Evolutionary conservation across 768 basidiomycete genomes (phyloP), one percentile per base, ranked within the genome.

Genomic region (Strobilomyces confusus): DNA sequence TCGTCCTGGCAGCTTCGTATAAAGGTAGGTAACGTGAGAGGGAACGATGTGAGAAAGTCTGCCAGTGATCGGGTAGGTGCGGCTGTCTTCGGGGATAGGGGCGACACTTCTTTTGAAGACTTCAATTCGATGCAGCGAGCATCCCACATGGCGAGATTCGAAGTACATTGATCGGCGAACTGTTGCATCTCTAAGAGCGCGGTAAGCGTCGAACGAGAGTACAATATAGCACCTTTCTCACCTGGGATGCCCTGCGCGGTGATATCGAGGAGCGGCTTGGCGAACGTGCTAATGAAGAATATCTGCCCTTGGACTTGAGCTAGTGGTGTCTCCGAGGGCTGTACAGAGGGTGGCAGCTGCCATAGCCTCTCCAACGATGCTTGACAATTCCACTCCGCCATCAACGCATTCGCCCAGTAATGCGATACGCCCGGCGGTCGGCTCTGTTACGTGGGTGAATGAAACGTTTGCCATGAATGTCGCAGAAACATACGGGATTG

Each of bases 391-490:
- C 97, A 98, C 72, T 99, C 97, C 49, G 85, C 77, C 71, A 87
- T 81, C 36, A 99, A 72, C 2, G 91, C 93, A 14, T 82, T 77
- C 9, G 94, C 93, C 97, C 97, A 99, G 58, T 92, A 85, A 62
- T 89, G 83, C 4, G 92, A 92, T 14, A 97, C 90, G n/a, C 82
- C 75, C 58, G 92, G 89, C 1, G 97, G 95, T 19, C 95, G 93
- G 58, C 87, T 87, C 95, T 98, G 62, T 32, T 41, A 49, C 40
- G 40, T 5, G 5, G 29, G 43, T 59, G 42, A 60, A 48, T 54
- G 26, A 51, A 49, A 45, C 33, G 7, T 5, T 26, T 58, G 53
- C 22, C 25, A 12, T 52, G 26, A 36, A 37, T 12, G 7, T 44
- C 20, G 11, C 32, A 14, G 44, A 29, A 17, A 81, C 94, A 59